phyloP scores from a whole-genome alignment of 345 rosid genomes.

The Mangifera indica region DNA sequence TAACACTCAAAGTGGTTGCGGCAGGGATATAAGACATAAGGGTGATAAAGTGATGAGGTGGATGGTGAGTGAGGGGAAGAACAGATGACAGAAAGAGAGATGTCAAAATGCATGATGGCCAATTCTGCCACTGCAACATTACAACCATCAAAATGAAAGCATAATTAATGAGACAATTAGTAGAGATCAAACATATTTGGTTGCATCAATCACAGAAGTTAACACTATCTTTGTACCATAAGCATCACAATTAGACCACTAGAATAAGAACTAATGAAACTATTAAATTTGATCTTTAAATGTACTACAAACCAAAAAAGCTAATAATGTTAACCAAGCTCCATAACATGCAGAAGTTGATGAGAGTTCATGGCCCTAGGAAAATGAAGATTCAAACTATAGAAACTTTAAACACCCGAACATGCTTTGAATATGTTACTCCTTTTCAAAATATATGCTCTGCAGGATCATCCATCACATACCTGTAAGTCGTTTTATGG shows the following conservation, averaged over 20 bases:
- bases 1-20: background rate
- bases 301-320: background rate
- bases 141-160: background rate
- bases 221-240: background rate
- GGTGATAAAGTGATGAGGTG: too few species aligned
- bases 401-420: too few species aligned
- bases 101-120: background rate
- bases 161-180: background rate
- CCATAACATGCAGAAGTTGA: constrained; percentile 27
- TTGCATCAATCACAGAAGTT: background rate
- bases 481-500: background rate
- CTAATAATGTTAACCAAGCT: constrained; percentile 30
- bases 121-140: background rate
- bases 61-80: background rate
- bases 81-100: background rate
- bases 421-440: constrained; percentile 2
- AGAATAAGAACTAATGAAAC: background rate
- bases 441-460: constrained; percentile 12
- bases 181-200: background rate
- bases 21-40: too few species aligned
- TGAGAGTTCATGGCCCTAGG: constrained; percentile 18
- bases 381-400: constrained; percentile 5
- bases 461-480: constrained; percentile 14
- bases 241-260: background rate
- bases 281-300: constrained; percentile 3